Percentiles rank a stretch among this genome's conserved stretches.
Evolutionary conservation across 352 stramenopile genomes (phyloP).

Genomic region (Phytophthora idaei): DNA sequence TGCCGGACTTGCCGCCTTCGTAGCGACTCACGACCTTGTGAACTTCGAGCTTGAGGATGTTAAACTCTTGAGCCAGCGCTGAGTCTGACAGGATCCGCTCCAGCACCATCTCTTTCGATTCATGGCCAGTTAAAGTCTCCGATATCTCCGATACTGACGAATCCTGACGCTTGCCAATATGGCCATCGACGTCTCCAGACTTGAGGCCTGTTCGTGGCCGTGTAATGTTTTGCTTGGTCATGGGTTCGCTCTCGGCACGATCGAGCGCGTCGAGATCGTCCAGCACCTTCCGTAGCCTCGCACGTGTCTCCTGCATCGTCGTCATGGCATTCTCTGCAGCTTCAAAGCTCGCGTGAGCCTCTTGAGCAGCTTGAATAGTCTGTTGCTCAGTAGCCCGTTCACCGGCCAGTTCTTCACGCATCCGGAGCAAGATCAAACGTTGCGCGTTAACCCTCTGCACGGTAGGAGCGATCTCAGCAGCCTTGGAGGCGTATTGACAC

Average conservation of each 20-base stretch:
- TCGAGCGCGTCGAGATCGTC: constrained; percentile 73
- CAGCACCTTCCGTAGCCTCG: constrained; percentile 56
- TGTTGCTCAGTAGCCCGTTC: constrained; percentile 23
- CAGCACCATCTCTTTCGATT: constrained; percentile 59
- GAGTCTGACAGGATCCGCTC: constrained; percentile 48
- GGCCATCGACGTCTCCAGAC: constrained; percentile 1
- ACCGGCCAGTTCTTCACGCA: constrained; percentile 40
- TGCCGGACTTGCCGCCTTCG: constrained; percentile 30
- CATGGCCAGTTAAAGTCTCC: constrained; percentile 17
- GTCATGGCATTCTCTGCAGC: constrained; percentile 27
- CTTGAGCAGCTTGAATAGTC: constrained; percentile 17
- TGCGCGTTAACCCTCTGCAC: constrained; percentile 62
- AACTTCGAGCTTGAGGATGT: constrained; percentile 72
- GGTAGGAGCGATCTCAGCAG: constrained; percentile 69
- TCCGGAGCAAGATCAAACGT: constrained; percentile 57
- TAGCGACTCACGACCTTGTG: constrained; percentile 72
- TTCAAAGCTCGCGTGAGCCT: constrained; percentile 25
- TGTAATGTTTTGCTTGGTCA: constrained; percentile 66
- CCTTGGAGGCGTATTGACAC: constrained; percentile 71
- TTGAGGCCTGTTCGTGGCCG: constrained; percentile 37
- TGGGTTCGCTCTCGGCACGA: constrained; percentile 53
- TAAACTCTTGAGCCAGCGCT: constrained; percentile 56
- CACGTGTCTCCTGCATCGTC: constrained; percentile 22
- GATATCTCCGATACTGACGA: background rate
- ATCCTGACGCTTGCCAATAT: constrained; percentile 3